Percentiles rank a stretch among this genome's conserved stretches.
These are phyloP conservation scores for Metschnikowia kunwiensis DNA, from an alignment of 805 yeast species.

Conservation along the genomic window DNA sequence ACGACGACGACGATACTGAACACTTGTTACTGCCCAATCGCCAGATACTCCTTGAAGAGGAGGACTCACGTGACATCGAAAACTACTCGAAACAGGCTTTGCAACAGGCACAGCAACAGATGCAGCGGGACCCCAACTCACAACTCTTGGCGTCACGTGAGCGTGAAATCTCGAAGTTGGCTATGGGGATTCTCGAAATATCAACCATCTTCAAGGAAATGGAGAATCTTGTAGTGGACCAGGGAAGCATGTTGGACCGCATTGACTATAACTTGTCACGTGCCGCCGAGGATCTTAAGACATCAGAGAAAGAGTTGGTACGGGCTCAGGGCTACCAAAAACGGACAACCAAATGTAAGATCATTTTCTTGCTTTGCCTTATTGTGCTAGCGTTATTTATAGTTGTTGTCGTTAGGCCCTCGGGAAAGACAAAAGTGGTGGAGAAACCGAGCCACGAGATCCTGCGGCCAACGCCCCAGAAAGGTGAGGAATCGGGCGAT, in stretches of 20 bases:
- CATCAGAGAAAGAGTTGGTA: slow-evolving; percentile 72
- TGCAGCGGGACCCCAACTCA: slow-evolving; percentile 23
- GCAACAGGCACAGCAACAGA: slow-evolving; percentile 42
- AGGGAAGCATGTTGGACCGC: slow-evolving; percentile 89
- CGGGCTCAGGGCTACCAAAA: slow-evolving; percentile 81
- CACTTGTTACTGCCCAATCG: slow-evolving; percentile 3
- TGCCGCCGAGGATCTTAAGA: slow-evolving; percentile 71
- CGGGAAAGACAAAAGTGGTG: slow-evolving; percentile 25
- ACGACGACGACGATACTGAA: slow-evolving; percentile 52
- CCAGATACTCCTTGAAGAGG: slow-evolving; percentile 15
- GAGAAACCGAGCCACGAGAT: slow-evolving; percentile 14
- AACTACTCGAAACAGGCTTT: slow-evolving; percentile 52
- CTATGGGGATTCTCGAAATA: slow-evolving; percentile 91
- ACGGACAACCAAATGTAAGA: slow-evolving; percentile 85
- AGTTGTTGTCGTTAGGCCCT: slow-evolving; percentile 66
- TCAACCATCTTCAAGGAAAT: slow-evolving; percentile 90
- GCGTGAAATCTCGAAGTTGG: slow-evolving; percentile 82
- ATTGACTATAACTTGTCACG: slow-evolving; percentile 88
- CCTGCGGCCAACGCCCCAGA: slow-evolving; percentile 11
- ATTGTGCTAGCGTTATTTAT: slow-evolving; percentile 70
- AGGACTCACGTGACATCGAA: slow-evolving; percentile 28
- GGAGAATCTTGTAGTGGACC: slow-evolving; percentile 89
- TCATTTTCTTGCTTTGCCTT: slow-evolving; percentile 69
- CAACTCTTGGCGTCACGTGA: slow-evolving; percentile 66
- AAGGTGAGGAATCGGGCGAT: no score